Conservation (phyloP, 2,329 filamentous ascomycete species). For the Xylariales sp. region DNA sequence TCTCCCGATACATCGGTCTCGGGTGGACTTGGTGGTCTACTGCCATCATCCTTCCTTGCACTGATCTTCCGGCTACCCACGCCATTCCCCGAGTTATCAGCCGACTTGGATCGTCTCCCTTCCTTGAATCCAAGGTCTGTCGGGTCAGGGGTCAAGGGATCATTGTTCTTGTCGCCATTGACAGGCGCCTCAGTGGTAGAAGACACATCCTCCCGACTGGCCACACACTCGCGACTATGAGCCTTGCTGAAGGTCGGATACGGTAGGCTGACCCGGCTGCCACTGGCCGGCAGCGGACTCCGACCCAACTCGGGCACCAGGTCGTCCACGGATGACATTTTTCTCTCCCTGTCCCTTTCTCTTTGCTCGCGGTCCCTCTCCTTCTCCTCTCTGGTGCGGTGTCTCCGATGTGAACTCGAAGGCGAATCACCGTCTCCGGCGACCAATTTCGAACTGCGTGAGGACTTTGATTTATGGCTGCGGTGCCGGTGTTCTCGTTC, state of each 20-base stretch:
- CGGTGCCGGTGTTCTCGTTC: constrained; percentile 14
- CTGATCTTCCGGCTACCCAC: constrained; percentile 35
- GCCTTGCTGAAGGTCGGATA: constrained; percentile 54
- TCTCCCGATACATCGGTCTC: constrained; percentile 55
- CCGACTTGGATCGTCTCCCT: constrained; percentile 43
- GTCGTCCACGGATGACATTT: constrained; percentile 26
- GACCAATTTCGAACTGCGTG: constrained; percentile 22
- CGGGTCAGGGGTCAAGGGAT: constrained; percentile 63
- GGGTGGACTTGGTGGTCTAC: constrained; percentile 46
- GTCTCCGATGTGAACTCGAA: constrained; percentile 22
- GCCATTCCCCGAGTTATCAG: constrained; percentile 32
- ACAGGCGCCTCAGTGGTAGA: constrained; percentile 21
- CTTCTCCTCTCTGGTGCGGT: constrained; percentile 27
- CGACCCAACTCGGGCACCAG: constrained; percentile 26
- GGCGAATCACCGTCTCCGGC: constrained; percentile 22
- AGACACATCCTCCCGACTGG: constrained; percentile 49
- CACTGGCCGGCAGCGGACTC: constrained; percentile 16
- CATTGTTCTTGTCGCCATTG: constrained; percentile 26
- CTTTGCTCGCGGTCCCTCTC: constrained; percentile 9
- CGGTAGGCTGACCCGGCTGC: constrained; percentile 27
- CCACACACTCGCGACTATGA: constrained; percentile 80
- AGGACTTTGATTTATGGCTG: constrained; percentile 21
- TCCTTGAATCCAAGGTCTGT: constrained; percentile 60
- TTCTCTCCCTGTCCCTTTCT: constrained; percentile 20
- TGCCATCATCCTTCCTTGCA: constrained; percentile 38